A percentile compares a stretch with the other conserved stretches of the same genome.
Conservation (phyloP, 1,284 basidiomycete species). For the Amylostereum areolatum region DNA sequence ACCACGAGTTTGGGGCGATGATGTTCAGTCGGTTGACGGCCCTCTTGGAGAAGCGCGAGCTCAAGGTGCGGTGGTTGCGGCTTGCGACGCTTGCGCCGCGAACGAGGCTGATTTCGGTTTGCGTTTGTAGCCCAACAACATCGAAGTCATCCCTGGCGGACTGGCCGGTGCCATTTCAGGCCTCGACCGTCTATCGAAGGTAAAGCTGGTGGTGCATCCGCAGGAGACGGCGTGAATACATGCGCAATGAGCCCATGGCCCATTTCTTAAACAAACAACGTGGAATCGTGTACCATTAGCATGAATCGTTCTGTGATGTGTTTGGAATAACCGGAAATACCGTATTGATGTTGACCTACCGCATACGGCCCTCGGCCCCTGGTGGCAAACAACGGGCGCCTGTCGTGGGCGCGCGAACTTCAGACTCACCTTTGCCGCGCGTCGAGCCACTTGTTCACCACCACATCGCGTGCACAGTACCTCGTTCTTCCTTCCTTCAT, state of each 20-base stretch:
- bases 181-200: not conserved
- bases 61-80: not conserved
- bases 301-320: too few relatives aligned
- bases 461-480: too few relatives aligned
- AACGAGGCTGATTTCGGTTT: not conserved
- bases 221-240: not conserved
- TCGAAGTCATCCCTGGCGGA: not conserved
- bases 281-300: too few relatives aligned
- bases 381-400: too few relatives aligned
- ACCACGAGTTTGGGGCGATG: not conserved
- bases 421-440: too few relatives aligned
- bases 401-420: too few relatives aligned
- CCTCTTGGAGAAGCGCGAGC: not conserved
- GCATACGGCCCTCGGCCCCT: too few relatives aligned
- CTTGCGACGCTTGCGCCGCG: not conserved
- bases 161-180: not conserved
- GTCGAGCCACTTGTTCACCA: too few relatives aligned
- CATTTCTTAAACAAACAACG: too few relatives aligned
- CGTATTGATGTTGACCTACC: too few relatives aligned
- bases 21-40: not conserved
- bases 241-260: not conserved
- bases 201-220: not conserved
- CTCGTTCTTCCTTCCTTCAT: too few relatives aligned
- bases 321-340: too few relatives aligned
- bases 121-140: not conserved